Evolutionary conservation across 495 filamentous ascomycete genomes (phyloP), one percentile per base, ranked within the genome.

Genomic region (Darksidea phi): DNA sequence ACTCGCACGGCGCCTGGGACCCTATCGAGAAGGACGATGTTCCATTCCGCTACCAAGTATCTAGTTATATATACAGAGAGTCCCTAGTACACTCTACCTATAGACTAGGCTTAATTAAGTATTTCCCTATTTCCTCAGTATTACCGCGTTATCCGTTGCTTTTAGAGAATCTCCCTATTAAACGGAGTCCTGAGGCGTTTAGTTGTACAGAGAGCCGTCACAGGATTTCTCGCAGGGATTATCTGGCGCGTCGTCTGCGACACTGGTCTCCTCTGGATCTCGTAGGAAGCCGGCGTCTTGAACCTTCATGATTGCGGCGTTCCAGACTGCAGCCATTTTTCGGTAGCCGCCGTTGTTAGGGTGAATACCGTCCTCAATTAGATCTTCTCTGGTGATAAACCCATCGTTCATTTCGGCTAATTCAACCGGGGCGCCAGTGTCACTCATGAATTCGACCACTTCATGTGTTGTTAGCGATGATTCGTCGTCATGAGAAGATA

Each of bases 331-430:
- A 15, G 51, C 51, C 32, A 54, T 54, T 23, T 54, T 54, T 3
- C 51, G 51, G 21, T 54, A 54, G 6, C 51, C 51, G n/a, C 1
- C 51, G 36, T 43, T 54, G 51, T 5, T 54, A n/a, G 51, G 36
- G 23, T 43, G 51, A 10, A 54, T 24, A 8, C 51, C 51, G 36
- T 54, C 51, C 10, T 13, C 28, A 24, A 3, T 24, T 36, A 54
- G 15, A 36, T 54, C 51, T 3, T 8, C n/a, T 10, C 43, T 41
- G 2, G 28, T 41, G 21, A 54, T 54, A 21, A 54, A 54, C 3
- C 51, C 51, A 43, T 54, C 51, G 36, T 54, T 41, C 51, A 54
- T 54, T 6, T 54, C 51, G 3, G 51, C 51, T 1, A 54, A 21
- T 7, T 42, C 28, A 4, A 54, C 43, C 10, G 25, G 17, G 10